Evolutionary conservation across 1,284 basidiomycete species (phyloP), one percentile per base, ranked within the genome.

Genomic region (Lentinus polychrous): DNA sequence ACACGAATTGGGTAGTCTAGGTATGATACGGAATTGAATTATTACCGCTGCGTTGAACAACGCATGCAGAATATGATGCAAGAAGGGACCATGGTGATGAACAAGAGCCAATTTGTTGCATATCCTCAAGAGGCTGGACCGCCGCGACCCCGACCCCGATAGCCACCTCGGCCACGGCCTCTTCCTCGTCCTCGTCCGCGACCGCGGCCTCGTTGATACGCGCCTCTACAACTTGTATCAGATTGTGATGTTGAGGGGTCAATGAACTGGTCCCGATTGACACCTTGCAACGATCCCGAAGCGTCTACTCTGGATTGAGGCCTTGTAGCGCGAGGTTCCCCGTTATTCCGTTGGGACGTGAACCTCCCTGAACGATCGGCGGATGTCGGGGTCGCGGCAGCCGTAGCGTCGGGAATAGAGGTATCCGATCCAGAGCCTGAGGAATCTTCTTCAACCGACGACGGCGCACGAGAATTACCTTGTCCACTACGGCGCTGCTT

Each of bases 131-230:
- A 27, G 5, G 54, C 41, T 2, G 49, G 47, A 20, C 46, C 49
- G 5, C 50, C 51, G 11, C 51, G 48, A 12, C 48, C 51, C 12
- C 51, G 35, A 35, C 51, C 49, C 12, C 46, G 22, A 17, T 32
- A 45, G 18, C 32, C 22, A 12, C 52, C 52, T 17, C 50, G 35
- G 10, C 50, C 52, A 12, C 50, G 48, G 10, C 44, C 52, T 33
- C 53, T 18, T 15, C 55, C 55, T 6, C 52, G 40, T 11, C 55
- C 55, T 10, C 54, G 44, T 27, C 51, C 51, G 12, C 50, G 39
- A 17, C 52, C 46, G 2, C 46, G 38, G 18, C 32, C 33, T 31
- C 44, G 35, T n/a, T 23, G 36, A 23, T 46, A 33, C 27, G 14
- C 15, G 20, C 14, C 17, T 3, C n/a, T 17, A n/a, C n/a, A n/a